Percentiles rank a stretch among this genome's conserved stretches.
phyloP scores from a whole-genome alignment of 2,329 filamentous ascomycete genomes.

The Sporothrix curviconia region DNA sequence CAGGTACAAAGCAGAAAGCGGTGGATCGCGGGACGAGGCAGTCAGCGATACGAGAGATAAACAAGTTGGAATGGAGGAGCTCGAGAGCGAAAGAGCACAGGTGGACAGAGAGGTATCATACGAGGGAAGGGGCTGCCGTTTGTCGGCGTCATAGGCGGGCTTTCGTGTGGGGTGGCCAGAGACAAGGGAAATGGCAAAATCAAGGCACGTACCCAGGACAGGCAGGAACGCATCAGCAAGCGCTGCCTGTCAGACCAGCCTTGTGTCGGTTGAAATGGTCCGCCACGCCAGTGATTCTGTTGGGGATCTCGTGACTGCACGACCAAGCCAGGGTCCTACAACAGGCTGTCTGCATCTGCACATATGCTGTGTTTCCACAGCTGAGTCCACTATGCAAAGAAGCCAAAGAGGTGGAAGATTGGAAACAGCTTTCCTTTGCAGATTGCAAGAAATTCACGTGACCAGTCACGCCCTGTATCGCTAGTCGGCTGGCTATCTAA shows the following conservation, averaged over 20 bases:
- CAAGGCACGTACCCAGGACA: neutral
- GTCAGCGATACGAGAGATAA: slow-evolving; percentile 1
- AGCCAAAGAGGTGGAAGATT: too few species aligned
- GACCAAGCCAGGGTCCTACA: neutral
- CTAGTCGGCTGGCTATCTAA: neutral
- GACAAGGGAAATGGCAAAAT: neutral
- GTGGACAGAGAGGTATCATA: neutral
- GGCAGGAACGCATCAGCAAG: too few species aligned
- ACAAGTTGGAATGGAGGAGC: neutral
- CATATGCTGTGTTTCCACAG: too few species aligned
- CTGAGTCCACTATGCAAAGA: too few species aligned
- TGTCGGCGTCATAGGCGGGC: neutral
- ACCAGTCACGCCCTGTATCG: neutral
- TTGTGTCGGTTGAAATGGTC: slow-evolving; percentile 1
- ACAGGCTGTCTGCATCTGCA: too few species aligned
- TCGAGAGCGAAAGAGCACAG: neutral
- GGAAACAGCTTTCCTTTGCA: too few species aligned
- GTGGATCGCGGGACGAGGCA: slow-evolving; percentile 4
- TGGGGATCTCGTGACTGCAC: slow-evolving; percentile 5
- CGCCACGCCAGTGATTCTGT: neutral
- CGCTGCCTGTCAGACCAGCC: neutral
- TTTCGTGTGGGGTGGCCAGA: neutral
- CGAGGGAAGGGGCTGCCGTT: neutral
- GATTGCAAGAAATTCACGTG: slow-evolving; percentile 12
- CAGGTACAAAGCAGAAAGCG: slow-evolving; percentile 1